A percentile compares a stretch with the other conserved stretches of the same genome.
phyloP scores from a whole-genome alignment of 2,329 filamentous ascomycete species.

The Cladorrhinum sp. region DNA sequence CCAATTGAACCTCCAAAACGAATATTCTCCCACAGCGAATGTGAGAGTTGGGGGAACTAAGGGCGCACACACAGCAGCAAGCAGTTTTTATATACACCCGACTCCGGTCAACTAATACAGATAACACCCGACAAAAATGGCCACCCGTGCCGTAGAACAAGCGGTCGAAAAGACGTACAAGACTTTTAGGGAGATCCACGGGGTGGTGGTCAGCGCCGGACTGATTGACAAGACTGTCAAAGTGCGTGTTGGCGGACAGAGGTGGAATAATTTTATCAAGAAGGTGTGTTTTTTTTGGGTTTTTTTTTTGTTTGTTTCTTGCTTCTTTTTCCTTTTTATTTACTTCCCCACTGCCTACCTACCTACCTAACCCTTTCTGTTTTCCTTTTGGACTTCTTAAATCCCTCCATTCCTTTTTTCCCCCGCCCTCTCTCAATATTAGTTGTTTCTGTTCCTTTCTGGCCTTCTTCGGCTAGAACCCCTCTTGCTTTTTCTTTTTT shows the following conservation, averaged over 20 bases:
- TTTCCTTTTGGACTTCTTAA: no score
- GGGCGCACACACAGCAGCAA: no score
- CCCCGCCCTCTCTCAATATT: no score
- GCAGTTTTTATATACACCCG: no score
- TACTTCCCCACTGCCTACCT: no score
- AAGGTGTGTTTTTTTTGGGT: slow-evolving; percentile 69
- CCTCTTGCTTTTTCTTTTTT: background rate
- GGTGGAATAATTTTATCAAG: slow-evolving; percentile 69
- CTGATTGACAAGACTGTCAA: slow-evolving; percentile 77
- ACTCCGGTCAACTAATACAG: no score
- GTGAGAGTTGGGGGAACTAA: no score
- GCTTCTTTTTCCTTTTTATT: background rate
- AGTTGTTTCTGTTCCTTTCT: no score
- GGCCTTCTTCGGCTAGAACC: no score
- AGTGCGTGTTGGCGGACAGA: slow-evolving; percentile 67
- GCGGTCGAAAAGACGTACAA: slow-evolving; percentile 9
- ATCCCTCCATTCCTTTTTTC: no score
- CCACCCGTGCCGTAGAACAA: background rate
- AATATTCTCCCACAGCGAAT: background rate
- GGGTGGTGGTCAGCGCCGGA: slow-evolving; percentile 74
- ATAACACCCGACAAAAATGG: background rate
- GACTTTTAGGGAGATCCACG: slow-evolving; percentile 53
- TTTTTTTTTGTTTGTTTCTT: no score
- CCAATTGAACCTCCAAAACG: background rate
- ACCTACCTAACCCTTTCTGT: no score